Conservation (phyloP, 768 basidiomycete species). For the Chalciporus sphaerocephalus region DNA sequence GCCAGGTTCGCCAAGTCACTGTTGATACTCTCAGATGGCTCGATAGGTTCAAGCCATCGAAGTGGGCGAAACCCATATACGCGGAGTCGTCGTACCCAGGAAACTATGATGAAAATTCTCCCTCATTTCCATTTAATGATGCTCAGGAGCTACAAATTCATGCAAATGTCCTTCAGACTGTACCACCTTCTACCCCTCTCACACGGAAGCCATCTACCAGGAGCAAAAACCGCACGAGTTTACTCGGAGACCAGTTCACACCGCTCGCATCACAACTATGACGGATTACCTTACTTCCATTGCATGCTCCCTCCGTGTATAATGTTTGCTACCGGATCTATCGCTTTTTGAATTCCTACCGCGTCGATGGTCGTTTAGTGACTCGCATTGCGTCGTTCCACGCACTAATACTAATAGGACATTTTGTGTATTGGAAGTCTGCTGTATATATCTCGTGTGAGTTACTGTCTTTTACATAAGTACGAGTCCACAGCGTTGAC, state of each 20-base stretch:
- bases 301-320: conserved; percentile 5
- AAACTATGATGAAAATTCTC: conserved; percentile 20
- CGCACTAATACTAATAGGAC: too few relatives aligned
- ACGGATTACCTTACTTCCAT: neutral
- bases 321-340: conserved; percentile 2
- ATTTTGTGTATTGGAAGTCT: too few relatives aligned
- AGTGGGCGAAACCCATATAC: conserved; percentile 47
- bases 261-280: conserved; percentile 16
- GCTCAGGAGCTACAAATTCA: conserved; percentile 32
- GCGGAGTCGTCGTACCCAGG: conserved; percentile 35
- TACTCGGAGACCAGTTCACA: conserved; percentile 31
- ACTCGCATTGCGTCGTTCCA: neutral
- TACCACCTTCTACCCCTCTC: conserved; percentile 45
- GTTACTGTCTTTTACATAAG: too few relatives aligned
- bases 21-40: conserved; percentile 63
- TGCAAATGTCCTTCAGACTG: conserved; percentile 32
- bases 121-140: conserved; percentile 32
- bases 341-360: neutral
- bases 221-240: conserved; percentile 50
- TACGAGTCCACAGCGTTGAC: too few relatives aligned
- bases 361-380: neutral
- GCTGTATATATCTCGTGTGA: too few relatives aligned
- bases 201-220: conserved; percentile 63
- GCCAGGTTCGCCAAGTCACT: conserved; percentile 57
- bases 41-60: conserved; percentile 54